Conservation (phyloP, 805 yeast species). For the Kazachstania bromeliacearum region DNA sequence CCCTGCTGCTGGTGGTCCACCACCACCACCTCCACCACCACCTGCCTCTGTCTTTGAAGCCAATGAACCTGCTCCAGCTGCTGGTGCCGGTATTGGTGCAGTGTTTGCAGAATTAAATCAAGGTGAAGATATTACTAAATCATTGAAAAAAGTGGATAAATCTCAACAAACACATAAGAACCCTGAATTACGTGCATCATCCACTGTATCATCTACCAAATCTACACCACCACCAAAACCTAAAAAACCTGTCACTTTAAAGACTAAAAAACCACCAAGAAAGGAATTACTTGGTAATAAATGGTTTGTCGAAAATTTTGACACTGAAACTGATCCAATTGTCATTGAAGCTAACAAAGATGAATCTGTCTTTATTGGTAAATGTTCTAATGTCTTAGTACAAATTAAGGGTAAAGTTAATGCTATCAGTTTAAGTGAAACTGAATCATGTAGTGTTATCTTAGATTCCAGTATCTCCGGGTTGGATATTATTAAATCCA, state of each 20-base stretch:
- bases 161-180: slow-evolving; percentile 92
- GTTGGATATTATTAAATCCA: slow-evolving; percentile 75
- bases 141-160: slow-evolving; percentile 84
- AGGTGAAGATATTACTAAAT: slow-evolving; percentile 77
- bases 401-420: slow-evolving; percentile 88
- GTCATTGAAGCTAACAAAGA: slow-evolving; percentile 70
- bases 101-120: slow-evolving; percentile 84
- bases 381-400: slow-evolving; percentile 61
- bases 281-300: slow-evolving; percentile 77
- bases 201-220: slow-evolving; percentile 35
- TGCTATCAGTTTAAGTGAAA: slow-evolving; percentile 70
- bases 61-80: slow-evolving; percentile 18
- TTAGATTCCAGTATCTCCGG: slow-evolving; percentile 82
- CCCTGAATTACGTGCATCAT: slow-evolving; percentile 61
- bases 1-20: slow-evolving; percentile 29
- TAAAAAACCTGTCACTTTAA: slow-evolving; percentile 64
- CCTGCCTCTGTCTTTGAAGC: slow-evolving; percentile 60
- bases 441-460: slow-evolving; percentile 64
- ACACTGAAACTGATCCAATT: slow-evolving; percentile 45
- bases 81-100: slow-evolving; percentile 60
- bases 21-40: slow-evolving; percentile 93
- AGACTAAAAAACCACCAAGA: slow-evolving; percentile 42
- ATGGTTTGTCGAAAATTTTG: slow-evolving; percentile 81
- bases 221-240: slow-evolving; percentile 65
- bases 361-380: slow-evolving; percentile 84